Base-by-base conservation (phyloP, 257 asterid genomes). In the Solanum medicagineum region DNA sequence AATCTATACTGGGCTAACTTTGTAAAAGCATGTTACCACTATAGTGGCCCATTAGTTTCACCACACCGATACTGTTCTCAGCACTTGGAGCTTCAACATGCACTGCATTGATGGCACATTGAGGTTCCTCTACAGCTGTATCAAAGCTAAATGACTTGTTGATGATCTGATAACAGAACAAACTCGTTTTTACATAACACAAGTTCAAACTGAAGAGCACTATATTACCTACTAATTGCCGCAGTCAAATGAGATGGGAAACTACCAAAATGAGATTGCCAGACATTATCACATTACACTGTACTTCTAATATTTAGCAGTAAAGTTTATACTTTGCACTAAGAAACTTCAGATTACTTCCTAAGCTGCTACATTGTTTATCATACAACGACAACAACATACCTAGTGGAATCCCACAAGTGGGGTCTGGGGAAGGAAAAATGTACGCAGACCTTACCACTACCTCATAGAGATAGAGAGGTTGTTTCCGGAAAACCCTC, bases 21-120 rank as follows among this genome's bases (percentile, higher is more conserved):
- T 7, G 77, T 3, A 85, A 73, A 85, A 69, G 88, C 81, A 87
- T 81, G 92, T 88, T 91, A 93, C 97, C 97, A 85, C 97, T 89
- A 84, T 95, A 89, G 80, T 96, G 96, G 45, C 98, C 98, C 98
- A 95, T 94, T 85, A 95, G 93, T 92, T 94, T 94, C 92, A 95
- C 98, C 77, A 95, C 89, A 84, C 98, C 98, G 44, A 95, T 89
- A 82, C 97, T 94, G 83, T 95, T 95, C 84, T 93, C 94, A 55
- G 97, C 93, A 88, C 98, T 95, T 89, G 85, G 86, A 86, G 97
- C 98, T 91, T 95, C 98, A 89, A 95, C 98, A 85, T 95, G 96
- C 32, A 93, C 94, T 85, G 98, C 98, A 92, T 94, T 91, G 70
- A 94, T 95, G 87, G 98, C 94, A 87, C 94, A 94, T 86, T 36